phyloP scores from a whole-genome alignment of 2,329 filamentous ascomycete genomes.

The Oidium heveae region DNA sequence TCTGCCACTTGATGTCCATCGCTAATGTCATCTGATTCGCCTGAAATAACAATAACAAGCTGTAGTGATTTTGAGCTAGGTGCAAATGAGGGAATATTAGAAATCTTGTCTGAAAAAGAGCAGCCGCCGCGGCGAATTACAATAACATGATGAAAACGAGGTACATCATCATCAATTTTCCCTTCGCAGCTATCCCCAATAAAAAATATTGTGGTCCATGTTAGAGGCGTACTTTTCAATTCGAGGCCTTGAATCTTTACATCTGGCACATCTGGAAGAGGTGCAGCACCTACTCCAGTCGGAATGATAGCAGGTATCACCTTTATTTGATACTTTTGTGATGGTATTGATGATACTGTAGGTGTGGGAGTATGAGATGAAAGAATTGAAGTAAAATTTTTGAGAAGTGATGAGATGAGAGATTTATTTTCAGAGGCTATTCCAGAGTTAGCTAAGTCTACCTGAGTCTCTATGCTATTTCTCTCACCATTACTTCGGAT shows the following conservation, averaged over 20 bases:
- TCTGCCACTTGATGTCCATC: slow-evolving; percentile 14
- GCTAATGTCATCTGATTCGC: slow-evolving; percentile 17
- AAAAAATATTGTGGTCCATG: slow-evolving; percentile 48
- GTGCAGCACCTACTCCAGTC: slow-evolving; percentile 34
- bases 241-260: slow-evolving; percentile 15
- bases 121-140: slow-evolving; percentile 64
- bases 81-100: slow-evolving; percentile 57
- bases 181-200: slow-evolving; percentile 38
- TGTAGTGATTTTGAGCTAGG: slow-evolving; percentile 38
- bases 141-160: slow-evolving; percentile 43
- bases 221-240: slow-evolving; percentile 20
- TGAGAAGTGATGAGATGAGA: slow-evolving; percentile 21
- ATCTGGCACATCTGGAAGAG: slow-evolving; percentile 34
- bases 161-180: slow-evolving; percentile 24
- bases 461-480: slow-evolving; percentile 4
- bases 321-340: slow-evolving; percentile 11
- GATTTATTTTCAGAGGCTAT: slow-evolving; percentile 14
- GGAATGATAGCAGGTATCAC: slow-evolving; percentile 22
- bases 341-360: slow-evolving; percentile 13
- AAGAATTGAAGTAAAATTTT: slow-evolving; percentile 24
- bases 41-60: slow-evolving; percentile 54
- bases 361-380: slow-evolving; percentile 19
- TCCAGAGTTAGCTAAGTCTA: slow-evolving; percentile 4
- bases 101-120: slow-evolving; percentile 59
- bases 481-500: slow-evolving; percentile 4